Evolutionary conservation across 345 rosid genomes (phyloP), one percentile per base, ranked within the genome.

Genomic region (Euphorbia lathyris): DNA sequence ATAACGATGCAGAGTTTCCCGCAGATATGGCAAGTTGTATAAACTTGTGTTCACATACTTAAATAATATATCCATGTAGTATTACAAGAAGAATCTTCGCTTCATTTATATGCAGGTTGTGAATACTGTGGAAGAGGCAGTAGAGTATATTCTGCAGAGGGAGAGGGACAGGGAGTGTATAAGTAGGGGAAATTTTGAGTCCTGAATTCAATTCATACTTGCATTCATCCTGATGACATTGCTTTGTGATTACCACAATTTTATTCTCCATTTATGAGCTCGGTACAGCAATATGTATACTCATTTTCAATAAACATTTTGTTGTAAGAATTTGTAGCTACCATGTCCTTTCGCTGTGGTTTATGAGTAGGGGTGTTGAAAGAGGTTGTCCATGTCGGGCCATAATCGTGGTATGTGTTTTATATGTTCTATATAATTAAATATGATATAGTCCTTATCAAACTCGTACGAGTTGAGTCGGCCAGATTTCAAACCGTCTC

Each of bases 51-150:
- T 12, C 23, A 40, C n/a, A 58, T 47, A 47, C 20, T 19, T 25
- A 25, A 25, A 34, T 1, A 34, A 32, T 22, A 60, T 4, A 32
- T 34, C 32, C 13, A 45, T 45, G 50, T 11, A 1, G 50, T 11
- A 1, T 63, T 16, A 25, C 11, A 42, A 12, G 38, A 12, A 20
- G 0, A 7, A 0, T 7, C 14, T 40, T 20, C 12, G 23, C n/a
- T 43, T 42, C 36, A 26, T n/a, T 43, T 61, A 25, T 43, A 2
- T 32, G 69, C 76, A 85, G 84, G 86, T 82, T 17, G 84, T 85
- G 8, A 79, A 82, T 65, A 77, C 86, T 7, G 86, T 85, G 30
- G 83, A 77, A 60, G 83, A 79, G 75, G 88, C 85, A 19, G 83
- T 85, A 57, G 85, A 85, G 60, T 80, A 65, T 52, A 80, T 85